A percentile compares a stretch with the other conserved stretches of the same genome.
phyloP scores from a whole-genome alignment of 148 eudicot genomes.

The Camellia sinensis region DNA sequence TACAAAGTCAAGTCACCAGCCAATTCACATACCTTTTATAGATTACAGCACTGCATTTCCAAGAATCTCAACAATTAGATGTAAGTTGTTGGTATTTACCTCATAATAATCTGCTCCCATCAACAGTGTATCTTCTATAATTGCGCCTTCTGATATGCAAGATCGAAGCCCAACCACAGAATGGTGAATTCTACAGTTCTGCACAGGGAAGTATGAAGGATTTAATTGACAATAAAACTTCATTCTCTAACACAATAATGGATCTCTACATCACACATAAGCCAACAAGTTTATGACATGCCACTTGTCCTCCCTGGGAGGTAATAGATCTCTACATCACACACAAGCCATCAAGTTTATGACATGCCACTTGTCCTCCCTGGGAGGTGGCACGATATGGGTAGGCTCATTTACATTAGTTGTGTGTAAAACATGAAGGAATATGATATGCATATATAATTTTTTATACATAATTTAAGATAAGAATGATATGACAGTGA shows the following conservation, averaged over 20 bases:
- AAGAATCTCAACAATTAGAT: neutral
- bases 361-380: neutral
- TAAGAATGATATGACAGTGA: too few species aligned
- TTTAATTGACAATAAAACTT: neutral
- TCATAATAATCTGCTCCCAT: constrained; percentile 99
- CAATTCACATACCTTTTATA: neutral
- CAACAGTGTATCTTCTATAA: constrained; percentile 83
- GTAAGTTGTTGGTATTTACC: constrained; percentile 31
- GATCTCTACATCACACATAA: neutral
- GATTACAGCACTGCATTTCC: neutral
- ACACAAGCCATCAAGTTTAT: neutral
- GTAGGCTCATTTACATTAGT: neutral
- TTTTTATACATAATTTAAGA: too few species aligned
- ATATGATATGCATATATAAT: too few species aligned
- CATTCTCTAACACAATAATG: neutral
- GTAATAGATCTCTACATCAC: neutral
- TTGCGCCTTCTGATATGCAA: constrained; percentile 90
- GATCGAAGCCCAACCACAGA: constrained; percentile 95
- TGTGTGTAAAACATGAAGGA: neutral
- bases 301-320: neutral
- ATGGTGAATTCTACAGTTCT: constrained; percentile 96
- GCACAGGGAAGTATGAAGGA: constrained; percentile 14
- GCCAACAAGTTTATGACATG: neutral
- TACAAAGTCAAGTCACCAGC: neutral
- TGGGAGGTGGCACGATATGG: neutral